Base-by-base conservation (phyloP, 2,329 filamentous ascomycete genomes). In the Dactylella cylindrospora region DNA sequence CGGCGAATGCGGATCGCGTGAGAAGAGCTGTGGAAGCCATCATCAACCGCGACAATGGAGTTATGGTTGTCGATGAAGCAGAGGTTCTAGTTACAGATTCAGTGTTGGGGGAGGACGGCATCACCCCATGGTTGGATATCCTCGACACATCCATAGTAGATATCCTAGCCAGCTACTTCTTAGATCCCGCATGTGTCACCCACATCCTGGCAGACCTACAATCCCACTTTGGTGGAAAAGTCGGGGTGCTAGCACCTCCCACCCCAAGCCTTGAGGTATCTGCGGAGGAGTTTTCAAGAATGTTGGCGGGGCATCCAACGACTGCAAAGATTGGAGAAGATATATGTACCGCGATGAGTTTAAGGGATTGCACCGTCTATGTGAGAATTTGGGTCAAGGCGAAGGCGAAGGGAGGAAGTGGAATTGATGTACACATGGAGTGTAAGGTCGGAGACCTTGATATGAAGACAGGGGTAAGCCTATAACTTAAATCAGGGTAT, bases 401-500 rank as follows among this genome's bases (percentile, higher is more conserved):
- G 8, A 61, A 67, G n/a, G 41, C 51, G 20, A 32, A 49, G 12
- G 53, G 64, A n/a, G 53, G 60, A 6, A 57, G 51, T 20, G 67
- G 67, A 1, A 67, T 68, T 46, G 67, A 69, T 44, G 67, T 67
- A 5, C 66, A 64, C 41, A 65, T 69, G n/a, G 68, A 69, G 17
- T 66, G 65, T 9, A 69, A 68, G 36, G 62, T 69, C 15, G 68
- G 67, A 6, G 68, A 68, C 47, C 31, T 69, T 6, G 68, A 69
- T 36, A 45, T 68, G 41, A 69, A 69, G 17, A 65, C 65, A 2
- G 68, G 67, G 41, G 57, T 64, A 46, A 20, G n/a, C n/a, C n/a
- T n/a, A n/a, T n/a, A n/a, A n/a, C n/a, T n/a, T n/a, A n/a, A n/a
- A n/a, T n/a, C n/a, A n/a, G n/a, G n/a, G n/a, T n/a, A n/a, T n/a